Evolutionary conservation across 2,329 filamentous ascomycete species (phyloP), one percentile per base, ranked within the genome.

Genomic region (Chalaropsis ovoidea): DNA sequence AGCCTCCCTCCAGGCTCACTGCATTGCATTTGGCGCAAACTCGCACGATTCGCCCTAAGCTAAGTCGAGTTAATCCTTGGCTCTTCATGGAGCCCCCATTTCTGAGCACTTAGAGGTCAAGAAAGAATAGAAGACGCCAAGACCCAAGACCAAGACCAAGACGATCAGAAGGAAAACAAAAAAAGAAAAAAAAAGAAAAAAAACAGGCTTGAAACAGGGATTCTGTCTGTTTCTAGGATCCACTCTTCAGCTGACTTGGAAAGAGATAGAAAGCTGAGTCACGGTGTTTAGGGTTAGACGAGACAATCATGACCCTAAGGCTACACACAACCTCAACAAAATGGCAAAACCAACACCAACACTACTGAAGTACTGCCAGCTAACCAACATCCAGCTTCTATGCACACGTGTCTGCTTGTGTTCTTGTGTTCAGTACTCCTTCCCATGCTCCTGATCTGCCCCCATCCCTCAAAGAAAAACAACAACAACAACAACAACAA

Each of bases 161-260:
- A 31, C 10, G 11, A 13, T 49, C n/a, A 24, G 4, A 49, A 49
- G 35, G 19, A 22, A 24, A 27, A 4, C 35, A 35, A 11, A 42
- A 8, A 19, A 24, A 61, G 35, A 61, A 61, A 39, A 13, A 19
- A 39, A 5, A 39, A 42, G 19, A 39, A 15, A 39, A 17, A 41
- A 10, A n/a, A 19, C n/a, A 0, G 42, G 1, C 58, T 39, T 39
- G 3, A 17, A 24, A 24, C 27, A 61, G 35, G n/a, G 39, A 22
- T 24, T 19, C 24, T 42, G 17, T 61, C 42, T 31, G 58, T 42
- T 7, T n/a, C 19, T 2, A 3, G 22, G 31, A 42, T 39, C 61
- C 61, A 63, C 61, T 43, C 31, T 63, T 63, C 61, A 63, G 61
- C 61, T 63, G 15, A 41, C 31, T 43, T 49, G 19, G 58, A 41